phyloP scores from a whole-genome alignment of 2,329 filamentous ascomycete species.

The Exophiala bonariae region DNA sequence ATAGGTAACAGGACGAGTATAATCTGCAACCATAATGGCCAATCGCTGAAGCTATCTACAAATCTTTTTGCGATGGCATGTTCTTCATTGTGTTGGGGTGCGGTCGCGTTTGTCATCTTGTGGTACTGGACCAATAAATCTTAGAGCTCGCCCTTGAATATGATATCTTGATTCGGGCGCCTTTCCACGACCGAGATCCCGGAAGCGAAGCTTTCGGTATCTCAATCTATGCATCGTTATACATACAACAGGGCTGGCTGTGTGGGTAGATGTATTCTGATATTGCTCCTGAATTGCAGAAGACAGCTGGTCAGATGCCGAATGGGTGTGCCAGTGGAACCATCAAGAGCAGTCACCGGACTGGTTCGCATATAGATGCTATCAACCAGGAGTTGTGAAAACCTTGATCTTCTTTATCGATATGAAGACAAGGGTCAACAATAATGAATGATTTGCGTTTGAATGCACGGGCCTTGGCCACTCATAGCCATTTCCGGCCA shows the following conservation, averaged over 20 bases:
- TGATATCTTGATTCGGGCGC: not conserved
- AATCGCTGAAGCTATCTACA: constrained; percentile 10
- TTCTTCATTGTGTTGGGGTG: not conserved
- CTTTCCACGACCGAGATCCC: not conserved
- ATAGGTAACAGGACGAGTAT: constrained; percentile 14
- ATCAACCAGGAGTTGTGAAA: too few relatives aligned
- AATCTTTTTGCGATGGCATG: constrained; percentile 4
- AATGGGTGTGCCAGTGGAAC: too few relatives aligned
- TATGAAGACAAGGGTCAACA: constrained; percentile 8
- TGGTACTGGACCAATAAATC: not conserved
- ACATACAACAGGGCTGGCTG: too few relatives aligned
- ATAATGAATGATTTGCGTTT: not conserved
- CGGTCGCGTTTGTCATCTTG: constrained; percentile 3
- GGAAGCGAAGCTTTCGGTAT: too few relatives aligned
- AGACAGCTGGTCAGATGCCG: too few relatives aligned
- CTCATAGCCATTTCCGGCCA: constrained; percentile 85
- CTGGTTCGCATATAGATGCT: too few relatives aligned
- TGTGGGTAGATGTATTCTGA: too few relatives aligned
- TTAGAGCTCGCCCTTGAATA: not conserved
- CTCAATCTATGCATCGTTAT: too few relatives aligned
- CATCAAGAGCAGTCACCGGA: too few relatives aligned
- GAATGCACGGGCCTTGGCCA: not conserved
- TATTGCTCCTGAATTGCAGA: too few relatives aligned
- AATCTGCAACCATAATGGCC: constrained; percentile 22
- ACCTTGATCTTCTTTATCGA: not conserved